A percentile compares a stretch with the other conserved stretches of the same genome.
phyloP scores from a whole-genome alignment of 352 stramenopile genomes.

The Peronospora destructor region DNA sequence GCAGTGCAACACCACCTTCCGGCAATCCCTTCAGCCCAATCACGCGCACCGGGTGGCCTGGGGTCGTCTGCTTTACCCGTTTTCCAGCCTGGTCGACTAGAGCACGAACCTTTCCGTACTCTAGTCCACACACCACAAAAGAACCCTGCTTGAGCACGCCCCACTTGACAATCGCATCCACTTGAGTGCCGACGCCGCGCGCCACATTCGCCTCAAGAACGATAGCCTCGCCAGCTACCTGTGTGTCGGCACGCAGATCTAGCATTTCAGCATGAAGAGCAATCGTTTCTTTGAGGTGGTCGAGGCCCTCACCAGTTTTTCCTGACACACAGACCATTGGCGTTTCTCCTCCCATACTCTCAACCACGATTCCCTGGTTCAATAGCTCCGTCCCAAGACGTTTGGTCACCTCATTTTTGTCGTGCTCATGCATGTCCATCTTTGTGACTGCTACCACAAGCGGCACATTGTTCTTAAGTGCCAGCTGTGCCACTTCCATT shows the following conservation, averaged over 20 bases:
- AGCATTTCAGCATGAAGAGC: slow-evolving; percentile 94
- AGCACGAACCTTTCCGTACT: slow-evolving; percentile 90
- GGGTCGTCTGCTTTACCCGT: slow-evolving; percentile 84
- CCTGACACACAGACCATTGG: slow-evolving; percentile 93
- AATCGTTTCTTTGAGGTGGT: slow-evolving; percentile 95
- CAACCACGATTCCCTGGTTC: slow-evolving; percentile 89
- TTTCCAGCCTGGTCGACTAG: slow-evolving; percentile 65
- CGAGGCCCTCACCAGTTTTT: slow-evolving; percentile 91
- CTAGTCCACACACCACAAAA: slow-evolving; percentile 91
- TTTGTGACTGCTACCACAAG: slow-evolving; percentile 98
- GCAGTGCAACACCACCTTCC: slow-evolving; percentile 68
- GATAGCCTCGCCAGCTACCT: slow-evolving; percentile 86
- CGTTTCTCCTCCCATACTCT: slow-evolving; percentile 92
- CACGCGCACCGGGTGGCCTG: slow-evolving; percentile 88
- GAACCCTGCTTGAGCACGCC: slow-evolving; percentile 93
- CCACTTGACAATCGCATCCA: slow-evolving; percentile 95
- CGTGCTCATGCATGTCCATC: slow-evolving; percentile 86
- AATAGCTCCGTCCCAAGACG: slow-evolving; percentile 86
- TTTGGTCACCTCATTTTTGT: slow-evolving; percentile 53
- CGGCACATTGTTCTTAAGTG: slow-evolving; percentile 91
- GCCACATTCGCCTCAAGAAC: slow-evolving; percentile 96
- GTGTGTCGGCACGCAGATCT: slow-evolving; percentile 91
- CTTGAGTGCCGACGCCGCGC: slow-evolving; percentile 90
- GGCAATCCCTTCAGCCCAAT: slow-evolving; percentile 80
- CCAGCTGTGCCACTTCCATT: slow-evolving; percentile 91